Conservation (phyloP, 2,329 filamentous ascomycete species). For the Ophiocordyceps robertsii region DNA sequence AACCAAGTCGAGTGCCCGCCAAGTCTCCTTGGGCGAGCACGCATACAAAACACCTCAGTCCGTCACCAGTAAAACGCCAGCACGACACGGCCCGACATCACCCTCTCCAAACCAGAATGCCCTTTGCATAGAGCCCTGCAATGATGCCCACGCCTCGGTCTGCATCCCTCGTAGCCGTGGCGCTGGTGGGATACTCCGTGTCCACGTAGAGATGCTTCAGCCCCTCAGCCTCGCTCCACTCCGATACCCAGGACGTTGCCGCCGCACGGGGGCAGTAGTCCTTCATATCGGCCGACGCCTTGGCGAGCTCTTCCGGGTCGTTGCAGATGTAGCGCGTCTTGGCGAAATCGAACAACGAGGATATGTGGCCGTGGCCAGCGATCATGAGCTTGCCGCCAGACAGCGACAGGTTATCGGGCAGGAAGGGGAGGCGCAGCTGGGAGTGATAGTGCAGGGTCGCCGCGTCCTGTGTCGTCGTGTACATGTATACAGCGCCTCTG, state of each 20-base stretch:
- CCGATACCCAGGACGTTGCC: slow-evolving; percentile 16
- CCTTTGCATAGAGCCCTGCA: slow-evolving; percentile 23
- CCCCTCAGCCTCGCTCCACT: slow-evolving; percentile 20
- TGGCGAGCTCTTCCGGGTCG: slow-evolving; percentile 11
- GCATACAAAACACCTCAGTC: too few relatives aligned
- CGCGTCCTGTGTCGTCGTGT: slow-evolving; percentile 6
- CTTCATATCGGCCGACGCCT: not conserved
- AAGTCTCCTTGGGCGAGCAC: too few relatives aligned
- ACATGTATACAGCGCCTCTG: slow-evolving; percentile 15
- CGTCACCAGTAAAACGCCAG: too few relatives aligned
- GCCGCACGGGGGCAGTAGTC: slow-evolving; percentile 2
- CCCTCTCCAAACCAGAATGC: slow-evolving; percentile 15
- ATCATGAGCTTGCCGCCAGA: slow-evolving; percentile 18
- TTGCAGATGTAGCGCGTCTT: slow-evolving; percentile 20
- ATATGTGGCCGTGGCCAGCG: slow-evolving; percentile 24
- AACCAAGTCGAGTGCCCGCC: too few relatives aligned
- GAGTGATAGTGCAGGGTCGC: not conserved
- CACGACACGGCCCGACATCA: not conserved
- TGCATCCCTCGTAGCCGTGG: slow-evolving; percentile 17
- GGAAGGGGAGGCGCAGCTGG: slow-evolving; percentile 15
- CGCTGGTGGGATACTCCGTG: slow-evolving; percentile 18
- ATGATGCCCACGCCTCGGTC: slow-evolving; percentile 19
- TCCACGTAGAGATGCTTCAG: slow-evolving; percentile 19
- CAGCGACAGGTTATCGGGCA: slow-evolving; percentile 25
- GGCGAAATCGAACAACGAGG: slow-evolving; percentile 17